Evolutionary conservation across 2,329 filamentous ascomycete genomes (phyloP), one percentile per base, ranked within the genome.

Genomic region (Cladosporium cucumerinum): DNA sequence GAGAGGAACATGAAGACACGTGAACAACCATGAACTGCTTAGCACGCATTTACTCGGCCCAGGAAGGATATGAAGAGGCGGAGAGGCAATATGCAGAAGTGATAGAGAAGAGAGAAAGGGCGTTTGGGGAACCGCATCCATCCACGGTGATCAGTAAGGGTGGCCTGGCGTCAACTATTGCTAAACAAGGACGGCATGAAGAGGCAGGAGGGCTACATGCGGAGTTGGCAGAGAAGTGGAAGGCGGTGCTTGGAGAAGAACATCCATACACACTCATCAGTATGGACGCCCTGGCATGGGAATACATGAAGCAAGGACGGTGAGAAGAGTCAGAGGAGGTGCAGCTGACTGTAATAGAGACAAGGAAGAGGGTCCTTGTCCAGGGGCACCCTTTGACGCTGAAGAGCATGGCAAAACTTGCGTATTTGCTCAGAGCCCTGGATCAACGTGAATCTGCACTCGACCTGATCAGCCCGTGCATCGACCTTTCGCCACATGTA

Each of bases 361-460:
- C 14, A 10, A 34, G 46, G 16, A 59, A 36, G 49, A 60, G 39
- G 57, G 54, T 57, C 39, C 63, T 66, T 8, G 66, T 65, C 3
- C 14, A 23, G 16, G 65, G 62, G 28, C 65, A 68, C 66, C 65
- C 62, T 16, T 21, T 57, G 34, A 67, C 61, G n/a, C 52, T 55
- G 26, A 5, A 14, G 2, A 66, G 52, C 36, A 66, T 65, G 25
- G 25, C 12, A 23, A 61, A 65, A 32, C 65, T 68, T 23, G 65
- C 65, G 5, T 51, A 18, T 21, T 23, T 57, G 25, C 32, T 26
- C 10, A n/a, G 36, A 30, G 26, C 30, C n/a, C 57, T 60, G 4
- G 36, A 23, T 21, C 57, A 23, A 30, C 32, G n/a, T 18, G 18
- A 28, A 28, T 21, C 36, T 25, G 57, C 57, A 23, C 28, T 60